Evolutionary conservation across 352 stramenopile species (phyloP).

Genomic region (Aphanomyces invadans): DNA sequence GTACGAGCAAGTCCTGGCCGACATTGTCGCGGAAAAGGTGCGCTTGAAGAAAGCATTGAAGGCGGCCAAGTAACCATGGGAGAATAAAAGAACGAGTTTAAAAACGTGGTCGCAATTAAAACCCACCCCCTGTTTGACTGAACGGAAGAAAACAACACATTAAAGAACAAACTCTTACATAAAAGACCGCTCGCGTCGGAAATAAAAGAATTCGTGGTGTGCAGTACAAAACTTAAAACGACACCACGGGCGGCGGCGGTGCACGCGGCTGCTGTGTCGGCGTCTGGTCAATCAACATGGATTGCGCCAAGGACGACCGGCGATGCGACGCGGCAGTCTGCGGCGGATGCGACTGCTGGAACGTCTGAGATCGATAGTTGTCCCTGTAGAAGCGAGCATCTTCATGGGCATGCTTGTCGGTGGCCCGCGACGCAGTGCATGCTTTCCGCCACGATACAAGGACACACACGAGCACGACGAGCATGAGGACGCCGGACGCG

Average conservation of each 20-base stretch:
- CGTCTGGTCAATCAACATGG: not conserved
- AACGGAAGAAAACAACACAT: no score
- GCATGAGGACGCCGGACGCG: conserved; percentile 21
- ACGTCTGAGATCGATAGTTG: conserved; percentile 20
- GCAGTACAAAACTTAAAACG: conserved; percentile 3
- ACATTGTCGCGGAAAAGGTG: conserved; percentile 60
- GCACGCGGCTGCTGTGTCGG: not conserved
- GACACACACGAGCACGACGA: conserved; percentile 7
- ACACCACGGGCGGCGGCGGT: not conserved
- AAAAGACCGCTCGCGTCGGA: no score
- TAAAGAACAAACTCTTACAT: not conserved
- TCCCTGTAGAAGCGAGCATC: conserved; percentile 22
- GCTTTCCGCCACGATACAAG: conserved; percentile 1
- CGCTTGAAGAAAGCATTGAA: conserved; percentile 56
- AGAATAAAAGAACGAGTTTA: not conserved
- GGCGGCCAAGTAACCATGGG: conserved; percentile 18
- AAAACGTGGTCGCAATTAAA: not conserved
- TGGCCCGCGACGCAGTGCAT: not conserved
- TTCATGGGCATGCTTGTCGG: conserved; percentile 3
- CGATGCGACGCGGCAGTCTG: not conserved
- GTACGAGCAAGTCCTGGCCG: conserved; percentile 53
- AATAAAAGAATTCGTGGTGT: not conserved
- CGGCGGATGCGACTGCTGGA: not conserved
- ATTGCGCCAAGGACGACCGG: not conserved
- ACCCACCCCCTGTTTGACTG: not conserved